Evolutionary conservation across 805 yeast genomes (phyloP).

Genomic region (Saccharomycopsis guyanensis): DNA sequence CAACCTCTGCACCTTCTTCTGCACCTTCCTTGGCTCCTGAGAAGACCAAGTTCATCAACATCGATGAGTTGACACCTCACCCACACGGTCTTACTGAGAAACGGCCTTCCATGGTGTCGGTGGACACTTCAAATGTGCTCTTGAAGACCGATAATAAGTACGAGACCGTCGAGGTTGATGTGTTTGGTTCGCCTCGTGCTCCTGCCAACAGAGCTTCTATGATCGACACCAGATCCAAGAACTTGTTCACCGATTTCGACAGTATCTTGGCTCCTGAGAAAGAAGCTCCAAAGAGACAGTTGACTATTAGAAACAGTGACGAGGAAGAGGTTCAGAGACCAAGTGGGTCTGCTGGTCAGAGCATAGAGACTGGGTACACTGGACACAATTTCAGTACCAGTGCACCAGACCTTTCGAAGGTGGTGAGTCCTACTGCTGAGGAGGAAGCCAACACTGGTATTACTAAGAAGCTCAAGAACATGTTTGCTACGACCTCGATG

Average conservation of each 20-base stretch:
- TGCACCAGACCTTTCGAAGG: background rate
- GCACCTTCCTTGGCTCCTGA: background rate
- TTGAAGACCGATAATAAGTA: slow-evolving; percentile 4
- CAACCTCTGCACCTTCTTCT: background rate
- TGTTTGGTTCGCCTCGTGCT: slow-evolving; percentile 4
- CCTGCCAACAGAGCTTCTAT: background rate
- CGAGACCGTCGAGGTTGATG: slow-evolving; percentile 12
- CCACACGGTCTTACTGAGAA: background rate
- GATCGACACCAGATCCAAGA: slow-evolving; percentile 9
- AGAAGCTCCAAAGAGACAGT: slow-evolving; percentile 2
- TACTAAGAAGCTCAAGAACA: background rate
- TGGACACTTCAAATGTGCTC: slow-evolving; percentile 1
- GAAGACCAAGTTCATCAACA: background rate
- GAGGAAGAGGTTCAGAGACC: background rate
- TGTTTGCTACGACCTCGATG: background rate
- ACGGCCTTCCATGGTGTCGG: slow-evolving; percentile 1
- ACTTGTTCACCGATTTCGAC: slow-evolving; percentile 12
- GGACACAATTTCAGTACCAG: background rate
- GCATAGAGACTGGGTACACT: slow-evolving; percentile 2
- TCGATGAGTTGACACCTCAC: background rate
- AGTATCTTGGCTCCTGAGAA: background rate
- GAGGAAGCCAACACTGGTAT: background rate
- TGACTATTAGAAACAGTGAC: slow-evolving; percentile 4
- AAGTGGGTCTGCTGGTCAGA: background rate
- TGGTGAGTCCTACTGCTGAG: background rate